Conservation (phyloP, 768 basidiomycete genomes). For the Collybiopsis confluens region DNA sequence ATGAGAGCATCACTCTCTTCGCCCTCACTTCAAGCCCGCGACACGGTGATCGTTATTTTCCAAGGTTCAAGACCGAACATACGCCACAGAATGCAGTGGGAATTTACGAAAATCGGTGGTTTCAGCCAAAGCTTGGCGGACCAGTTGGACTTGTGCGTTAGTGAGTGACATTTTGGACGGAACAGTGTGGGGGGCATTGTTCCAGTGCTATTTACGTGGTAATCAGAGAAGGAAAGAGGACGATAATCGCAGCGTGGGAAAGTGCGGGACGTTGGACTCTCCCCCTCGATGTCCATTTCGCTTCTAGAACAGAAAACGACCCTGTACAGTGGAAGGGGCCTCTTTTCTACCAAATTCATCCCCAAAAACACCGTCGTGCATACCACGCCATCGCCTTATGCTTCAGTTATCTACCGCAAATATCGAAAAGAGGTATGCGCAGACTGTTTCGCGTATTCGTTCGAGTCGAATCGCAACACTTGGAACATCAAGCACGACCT, state of each 20-base stretch:
- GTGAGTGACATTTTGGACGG: background rate
- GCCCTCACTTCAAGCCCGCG: conserved; percentile 6
- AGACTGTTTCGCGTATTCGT: conserved; percentile 59
- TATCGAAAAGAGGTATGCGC: conserved; percentile 68
- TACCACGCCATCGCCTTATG: conserved; percentile 45
- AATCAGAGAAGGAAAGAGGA: too few species aligned
- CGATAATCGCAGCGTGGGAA: too few species aligned
- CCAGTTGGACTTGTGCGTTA: conserved; percentile 2
- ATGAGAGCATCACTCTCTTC: conserved; percentile 7
- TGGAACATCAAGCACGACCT: conserved; percentile 39
- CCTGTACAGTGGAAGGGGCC: conserved; percentile 46
- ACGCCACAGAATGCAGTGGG: conserved; percentile 7
- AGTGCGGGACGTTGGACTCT: too few species aligned
- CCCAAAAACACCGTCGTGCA: conserved; percentile 40
- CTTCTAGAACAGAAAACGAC: conserved; percentile 25
- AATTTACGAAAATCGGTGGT: conserved; percentile 5
- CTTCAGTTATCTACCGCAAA: conserved; percentile 53
- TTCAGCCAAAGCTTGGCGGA: background rate
- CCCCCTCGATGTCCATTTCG: background rate
- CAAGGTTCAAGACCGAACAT: background rate
- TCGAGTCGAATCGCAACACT: conserved; percentile 40
- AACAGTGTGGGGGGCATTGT: too few species aligned
- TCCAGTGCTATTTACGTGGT: too few species aligned
- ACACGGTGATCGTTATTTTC: background rate
- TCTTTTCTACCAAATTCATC: conserved; percentile 42